A percentile compares a stretch with the other conserved stretches of the same genome.
These are phyloP conservation scores for Waitea zeae DNA, from an alignment of 1,284 basidiomycete species.

Conservation along the genomic window DNA sequence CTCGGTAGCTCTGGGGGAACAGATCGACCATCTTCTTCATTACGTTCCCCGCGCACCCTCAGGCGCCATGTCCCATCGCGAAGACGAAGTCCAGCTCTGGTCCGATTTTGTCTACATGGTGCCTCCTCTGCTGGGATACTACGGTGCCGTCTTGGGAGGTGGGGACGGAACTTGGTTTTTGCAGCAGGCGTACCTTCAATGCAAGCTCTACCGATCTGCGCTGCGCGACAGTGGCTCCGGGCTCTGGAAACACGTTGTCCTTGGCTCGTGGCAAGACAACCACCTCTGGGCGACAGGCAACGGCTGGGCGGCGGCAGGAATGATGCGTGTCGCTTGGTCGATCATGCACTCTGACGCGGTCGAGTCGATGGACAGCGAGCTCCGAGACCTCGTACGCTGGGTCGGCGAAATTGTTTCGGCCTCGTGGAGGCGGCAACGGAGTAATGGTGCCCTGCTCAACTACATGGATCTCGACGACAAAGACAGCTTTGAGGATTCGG, in stretches of 20 bases:
- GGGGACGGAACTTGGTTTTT: conserved; percentile 48
- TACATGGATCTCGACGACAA: conserved; percentile 28
- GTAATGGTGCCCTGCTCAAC: conserved; percentile 28
- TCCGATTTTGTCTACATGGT: conserved; percentile 77
- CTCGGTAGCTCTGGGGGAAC: conserved; percentile 44
- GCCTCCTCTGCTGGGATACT: conserved; percentile 85
- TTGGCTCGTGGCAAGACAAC: conserved; percentile 34
- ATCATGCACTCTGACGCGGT: conserved; percentile 46
- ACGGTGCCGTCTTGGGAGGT: conserved; percentile 32
- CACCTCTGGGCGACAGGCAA: conserved; percentile 75
- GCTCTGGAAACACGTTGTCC: conserved; percentile 55
- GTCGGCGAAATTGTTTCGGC: conserved; percentile 48
- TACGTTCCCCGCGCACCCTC: conserved; percentile 49
- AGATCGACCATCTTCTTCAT: conserved; percentile 56
- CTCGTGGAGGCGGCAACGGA: conserved; percentile 23
- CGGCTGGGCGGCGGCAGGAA: conserved; percentile 75
- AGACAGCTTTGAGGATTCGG: conserved; percentile 28
- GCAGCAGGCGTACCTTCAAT: conserved; percentile 60
- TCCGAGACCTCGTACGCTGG: conserved; percentile 49
- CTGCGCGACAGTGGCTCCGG: conserved; percentile 29
- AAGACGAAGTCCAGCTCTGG: conserved; percentile 53
- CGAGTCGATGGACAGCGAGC: conserved; percentile 29
- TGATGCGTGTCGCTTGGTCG: conserved; percentile 67
- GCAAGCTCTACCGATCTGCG: conserved; percentile 56
- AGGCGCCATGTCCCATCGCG: conserved; percentile 73